Percentiles rank a stretch among this genome's conserved stretches.
phyloP scores from a whole-genome alignment of 805 yeast genomes.

The Alloascoidea hylecoeti region DNA sequence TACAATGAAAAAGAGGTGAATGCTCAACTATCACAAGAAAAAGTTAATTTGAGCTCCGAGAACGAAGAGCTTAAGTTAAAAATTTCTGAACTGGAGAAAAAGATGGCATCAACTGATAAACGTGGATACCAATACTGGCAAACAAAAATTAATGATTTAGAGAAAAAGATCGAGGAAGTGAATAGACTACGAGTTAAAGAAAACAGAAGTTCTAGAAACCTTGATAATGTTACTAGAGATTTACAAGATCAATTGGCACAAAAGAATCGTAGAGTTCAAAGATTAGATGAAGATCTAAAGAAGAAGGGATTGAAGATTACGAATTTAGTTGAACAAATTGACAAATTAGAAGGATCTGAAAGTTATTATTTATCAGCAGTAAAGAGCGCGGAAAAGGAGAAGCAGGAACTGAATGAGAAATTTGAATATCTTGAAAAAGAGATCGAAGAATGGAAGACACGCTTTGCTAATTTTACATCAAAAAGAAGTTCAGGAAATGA shows the following conservation, averaged over 20 bases:
- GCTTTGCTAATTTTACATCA: slow-evolving; percentile 3
- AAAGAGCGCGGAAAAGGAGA: slow-evolving; percentile 35
- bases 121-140: slow-evolving; percentile 5
- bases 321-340: slow-evolving; percentile 22
- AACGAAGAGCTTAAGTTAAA: slow-evolving; percentile 12
- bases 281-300: slow-evolving; percentile 34
- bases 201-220: slow-evolving; percentile 8
- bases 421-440: slow-evolving; percentile 36
- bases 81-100: slow-evolving; percentile 12
- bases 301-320: slow-evolving; percentile 31
- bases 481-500: too few species aligned
- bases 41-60: slow-evolving; percentile 19
- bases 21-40: slow-evolving; percentile 12
- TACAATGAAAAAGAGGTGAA: slow-evolving; percentile 10
- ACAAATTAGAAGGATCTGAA: slow-evolving; percentile 19
- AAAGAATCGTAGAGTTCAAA: slow-evolving; percentile 13
- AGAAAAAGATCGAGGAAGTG: slow-evolving; percentile 11
- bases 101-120: slow-evolving; percentile 9
- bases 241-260: slow-evolving; percentile 11
- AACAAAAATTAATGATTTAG: slow-evolving; percentile 10
- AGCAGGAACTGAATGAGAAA: slow-evolving; percentile 31
- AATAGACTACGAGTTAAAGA: slow-evolving; percentile 8
- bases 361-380: slow-evolving; percentile 20
- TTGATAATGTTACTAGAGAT: slow-evolving; percentile 13
- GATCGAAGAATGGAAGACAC: slow-evolving; percentile 28